A percentile compares a stretch with the other conserved stretches of the same genome.
Evolutionary conservation across 345 rosid genomes (phyloP).

Genomic region (Aegle marmelos): DNA sequence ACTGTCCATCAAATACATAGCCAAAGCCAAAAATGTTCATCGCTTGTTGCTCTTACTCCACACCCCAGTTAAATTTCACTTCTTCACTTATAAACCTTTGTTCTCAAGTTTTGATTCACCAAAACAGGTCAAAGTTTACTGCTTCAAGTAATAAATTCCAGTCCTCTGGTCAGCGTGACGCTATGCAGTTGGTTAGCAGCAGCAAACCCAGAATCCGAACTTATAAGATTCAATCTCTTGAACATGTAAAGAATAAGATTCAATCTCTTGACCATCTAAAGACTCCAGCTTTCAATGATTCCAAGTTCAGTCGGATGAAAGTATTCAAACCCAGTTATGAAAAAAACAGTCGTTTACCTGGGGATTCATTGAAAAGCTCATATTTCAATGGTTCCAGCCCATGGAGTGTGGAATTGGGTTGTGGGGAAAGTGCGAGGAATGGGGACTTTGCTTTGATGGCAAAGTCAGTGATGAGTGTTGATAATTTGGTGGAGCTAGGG

Average conservation of each 20-base stretch:
- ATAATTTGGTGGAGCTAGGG: conserved; percentile 27
- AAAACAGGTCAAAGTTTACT: background rate
- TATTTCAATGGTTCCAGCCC: background rate
- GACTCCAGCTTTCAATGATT: background rate
- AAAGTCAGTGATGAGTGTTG: conserved; percentile 36
- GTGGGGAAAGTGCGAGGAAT: conserved; percentile 10
- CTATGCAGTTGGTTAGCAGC: conserved; percentile 14
- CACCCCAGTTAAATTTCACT: background rate
- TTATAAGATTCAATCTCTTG: conserved; percentile 1
- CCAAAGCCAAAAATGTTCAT: background rate
- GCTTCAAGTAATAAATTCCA: background rate
- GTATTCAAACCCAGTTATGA: conserved; percentile 4
- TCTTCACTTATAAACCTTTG: background rate
- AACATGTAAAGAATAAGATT: background rate
- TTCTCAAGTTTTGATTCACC: background rate
- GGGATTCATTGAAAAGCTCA: conserved; percentile 2
- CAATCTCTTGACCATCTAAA: conserved; percentile 6
- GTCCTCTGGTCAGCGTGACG: background rate
- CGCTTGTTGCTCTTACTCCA: background rate
- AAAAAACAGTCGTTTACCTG: background rate
- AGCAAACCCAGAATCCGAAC: conserved; percentile 17
- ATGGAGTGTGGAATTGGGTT: conserved; percentile 12
- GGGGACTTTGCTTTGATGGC: conserved; percentile 21
- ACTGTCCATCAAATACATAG: background rate
- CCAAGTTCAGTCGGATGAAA: conserved; percentile 2